These are phyloP conservation scores for Colletotrichum spaethianum DNA, from an alignment of 2,329 filamentous ascomycete species.

Conservation along the genomic window DNA sequence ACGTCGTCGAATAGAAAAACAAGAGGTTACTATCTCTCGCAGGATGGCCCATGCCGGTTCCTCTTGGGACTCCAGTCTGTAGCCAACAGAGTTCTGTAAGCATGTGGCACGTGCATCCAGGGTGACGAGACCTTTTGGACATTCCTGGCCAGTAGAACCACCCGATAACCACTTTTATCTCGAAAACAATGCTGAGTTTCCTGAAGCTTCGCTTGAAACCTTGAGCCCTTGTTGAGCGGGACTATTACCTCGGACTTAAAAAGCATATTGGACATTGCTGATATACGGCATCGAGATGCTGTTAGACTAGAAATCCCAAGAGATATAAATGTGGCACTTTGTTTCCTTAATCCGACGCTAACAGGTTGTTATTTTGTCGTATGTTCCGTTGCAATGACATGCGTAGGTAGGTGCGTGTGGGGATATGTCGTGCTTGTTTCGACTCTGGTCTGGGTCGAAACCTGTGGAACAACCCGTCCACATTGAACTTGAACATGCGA, in stretches of 20 bases:
- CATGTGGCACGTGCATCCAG: constrained; percentile 27
- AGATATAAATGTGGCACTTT: not conserved
- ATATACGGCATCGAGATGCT: not conserved
- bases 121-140: not conserved
- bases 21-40: not conserved
- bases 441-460: not conserved
- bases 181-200: not conserved
- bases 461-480: not conserved
- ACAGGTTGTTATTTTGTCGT: not conserved
- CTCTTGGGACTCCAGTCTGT: constrained; percentile 1
- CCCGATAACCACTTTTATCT: not conserved
- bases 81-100: constrained; percentile 21
- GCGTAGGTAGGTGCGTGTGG: not conserved
- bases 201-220: constrained; percentile 2
- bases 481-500: not conserved
- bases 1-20: constrained; percentile 6
- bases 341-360: not conserved
- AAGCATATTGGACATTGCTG: not conserved
- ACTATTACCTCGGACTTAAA: not conserved
- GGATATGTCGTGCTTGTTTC: not conserved
- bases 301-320: not conserved
- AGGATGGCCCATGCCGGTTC: constrained; percentile 25
- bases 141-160: not conserved
- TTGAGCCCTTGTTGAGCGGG: not conserved
- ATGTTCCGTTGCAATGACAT: not conserved